Base-by-base conservation (phyloP, 495 filamentous ascomycete genomes). In the Neurospora sublineolata region DNA sequence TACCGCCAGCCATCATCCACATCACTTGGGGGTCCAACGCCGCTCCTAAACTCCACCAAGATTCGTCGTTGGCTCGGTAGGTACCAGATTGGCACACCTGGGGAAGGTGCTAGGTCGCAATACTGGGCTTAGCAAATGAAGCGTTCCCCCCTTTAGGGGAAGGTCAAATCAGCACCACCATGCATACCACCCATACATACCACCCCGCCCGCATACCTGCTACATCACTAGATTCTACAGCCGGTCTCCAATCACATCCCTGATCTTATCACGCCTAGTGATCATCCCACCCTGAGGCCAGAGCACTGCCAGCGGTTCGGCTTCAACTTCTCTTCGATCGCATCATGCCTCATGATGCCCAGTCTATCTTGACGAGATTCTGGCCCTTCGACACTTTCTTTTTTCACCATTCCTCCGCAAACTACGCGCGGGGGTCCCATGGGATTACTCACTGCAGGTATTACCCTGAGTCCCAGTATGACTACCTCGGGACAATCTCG, bases 211-310 rank as follows among this genome's bases (percentile, higher is more conserved):
- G 74, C 74, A 76, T 74, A 42, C 27, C 36, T 41, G 67, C 64
- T 69, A 68, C 73, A 74, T 76, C 75, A 76, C 70, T 72, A 69
- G 74, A 76, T 69, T 68, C 9, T 9, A 27, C 71, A 38, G n/a
- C 37, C 33, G 10, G 16, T 40, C 23, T 64, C 52, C 27, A 64
- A 64, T 64, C 52, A 64, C 23, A 64, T 33, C 52, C 27, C 27
- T 64, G 7, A 64, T 64, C 52, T 64, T 64, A 33, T 33, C 52
- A 64, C 52, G 23, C 52, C 23, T 36, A 14, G 52, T 60, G 27
- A 33, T 60, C 27, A 60, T 60, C 23, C 27, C 52, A 60, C 23
- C 30, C 27, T 18, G 52, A 60, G 27, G 52, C 52, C 52, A 60
- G 52, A 60, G 52, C 52, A 30, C 23, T 60, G 27, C 52, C 52